Conservation (phyloP, 2,329 filamentous ascomycete genomes). For the Mollisia scopiformis region DNA sequence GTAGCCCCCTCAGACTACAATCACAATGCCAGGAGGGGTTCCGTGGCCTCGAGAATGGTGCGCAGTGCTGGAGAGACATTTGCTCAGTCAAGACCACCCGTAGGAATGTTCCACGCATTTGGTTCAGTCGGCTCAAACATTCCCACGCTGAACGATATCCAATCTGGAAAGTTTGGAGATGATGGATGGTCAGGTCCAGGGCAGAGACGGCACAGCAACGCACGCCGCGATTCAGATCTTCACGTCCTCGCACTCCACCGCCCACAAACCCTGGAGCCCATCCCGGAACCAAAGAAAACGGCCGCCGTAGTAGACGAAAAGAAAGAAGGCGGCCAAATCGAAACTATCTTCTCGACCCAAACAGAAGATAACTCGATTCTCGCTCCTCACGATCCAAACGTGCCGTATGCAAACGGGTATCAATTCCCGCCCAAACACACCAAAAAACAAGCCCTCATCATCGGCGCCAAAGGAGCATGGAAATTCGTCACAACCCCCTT, state of each 20-base stretch:
- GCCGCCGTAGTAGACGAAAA: conserved; percentile 11
- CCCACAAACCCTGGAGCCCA: conserved; percentile 15
- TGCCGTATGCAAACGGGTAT: conserved; percentile 27
- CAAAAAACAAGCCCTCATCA: conserved; percentile 57
- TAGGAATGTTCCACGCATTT: conserved; percentile 29
- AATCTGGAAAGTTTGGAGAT: conserved; percentile 23
- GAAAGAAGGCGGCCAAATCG: conserved; percentile 10
- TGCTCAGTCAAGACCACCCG: conserved; percentile 22
- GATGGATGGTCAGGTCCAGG: conserved; percentile 26
- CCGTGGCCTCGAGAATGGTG: conserved; percentile 4
- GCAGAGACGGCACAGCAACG: conserved; percentile 25
- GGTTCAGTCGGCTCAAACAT: conserved; percentile 24
- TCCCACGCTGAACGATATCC: conserved; percentile 26
- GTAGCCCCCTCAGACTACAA: conserved; percentile 9
- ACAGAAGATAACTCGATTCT: conserved; percentile 7
- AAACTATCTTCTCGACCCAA: conserved; percentile 10
- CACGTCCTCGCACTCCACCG: conserved; percentile 14
- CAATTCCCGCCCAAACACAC: conserved; percentile 47
- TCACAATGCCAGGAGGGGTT: conserved; percentile 6
- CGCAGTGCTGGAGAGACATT: conserved; percentile 20
- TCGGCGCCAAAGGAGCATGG: conserved; percentile 63
- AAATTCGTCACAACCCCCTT: conserved; percentile 72
- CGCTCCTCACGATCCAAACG: conserved; percentile 21
- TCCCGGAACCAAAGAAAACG: conserved; percentile 7
- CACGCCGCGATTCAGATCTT: conserved; percentile 20